Evolutionary conservation across 2,329 filamentous ascomycete species (phyloP).

Genomic region (Microdochium bolleyi): DNA sequence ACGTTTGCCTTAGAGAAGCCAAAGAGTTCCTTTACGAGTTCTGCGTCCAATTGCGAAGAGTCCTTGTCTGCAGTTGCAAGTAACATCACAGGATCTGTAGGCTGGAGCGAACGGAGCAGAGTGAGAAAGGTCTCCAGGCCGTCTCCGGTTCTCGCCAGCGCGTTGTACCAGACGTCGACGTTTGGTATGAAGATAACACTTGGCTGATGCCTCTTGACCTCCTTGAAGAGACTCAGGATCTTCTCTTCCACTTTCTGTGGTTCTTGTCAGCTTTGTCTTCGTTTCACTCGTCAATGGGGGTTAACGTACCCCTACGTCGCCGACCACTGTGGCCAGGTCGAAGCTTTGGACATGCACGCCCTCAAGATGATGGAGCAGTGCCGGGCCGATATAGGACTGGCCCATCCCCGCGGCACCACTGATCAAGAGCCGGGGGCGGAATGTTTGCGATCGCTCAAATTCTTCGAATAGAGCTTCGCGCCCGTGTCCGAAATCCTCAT

Average conservation of each 20-base stretch:
- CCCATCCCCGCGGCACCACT: conserved; percentile 85
- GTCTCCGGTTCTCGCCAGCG: conserved; percentile 41
- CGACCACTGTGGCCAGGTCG: conserved; percentile 79
- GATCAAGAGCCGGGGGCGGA: conserved; percentile 80
- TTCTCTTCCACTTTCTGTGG: conserved; percentile 69
- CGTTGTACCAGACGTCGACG: conserved; percentile 81
- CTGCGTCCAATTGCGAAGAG: conserved; percentile 49
- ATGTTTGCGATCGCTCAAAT: conserved; percentile 83
- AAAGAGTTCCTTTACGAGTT: conserved; percentile 72
- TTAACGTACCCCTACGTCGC: conserved; percentile 65
- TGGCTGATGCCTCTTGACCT: conserved; percentile 89
- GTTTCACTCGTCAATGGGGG: neutral
- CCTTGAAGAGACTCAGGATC: conserved; percentile 82
- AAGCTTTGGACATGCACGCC: conserved; percentile 92
- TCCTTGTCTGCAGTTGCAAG: conserved; percentile 75
- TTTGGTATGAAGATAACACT: conserved; percentile 93
- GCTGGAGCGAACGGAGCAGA: conserved; percentile 73
- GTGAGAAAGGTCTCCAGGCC: conserved; percentile 59
- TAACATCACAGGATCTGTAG: conserved; percentile 82
- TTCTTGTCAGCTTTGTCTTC: conserved; percentile 14
- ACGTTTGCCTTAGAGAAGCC: conserved; percentile 76
- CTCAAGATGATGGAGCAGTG: conserved; percentile 84
- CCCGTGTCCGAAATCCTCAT: conserved; percentile 75
- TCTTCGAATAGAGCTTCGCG: conserved; percentile 68
- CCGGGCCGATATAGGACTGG: conserved; percentile 79